Percentiles rank a stretch among this genome's conserved stretches.
Conservation (phyloP, 495 filamentous ascomycete species). For the Jackrogersella minutella region DNA sequence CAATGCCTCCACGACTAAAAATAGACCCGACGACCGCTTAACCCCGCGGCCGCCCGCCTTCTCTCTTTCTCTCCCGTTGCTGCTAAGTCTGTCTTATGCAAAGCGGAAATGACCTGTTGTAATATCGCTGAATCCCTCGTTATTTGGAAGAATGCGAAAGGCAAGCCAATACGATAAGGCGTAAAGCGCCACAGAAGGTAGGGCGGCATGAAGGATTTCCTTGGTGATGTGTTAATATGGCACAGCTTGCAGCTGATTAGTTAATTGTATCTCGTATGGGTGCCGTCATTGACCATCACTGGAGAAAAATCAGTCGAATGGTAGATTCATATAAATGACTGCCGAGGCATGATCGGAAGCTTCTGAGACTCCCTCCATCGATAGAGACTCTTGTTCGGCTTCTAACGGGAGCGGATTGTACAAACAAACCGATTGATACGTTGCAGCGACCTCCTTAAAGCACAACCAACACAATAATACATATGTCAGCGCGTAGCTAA, state of each 20-base stretch:
- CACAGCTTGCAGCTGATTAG: conserved; percentile 24
- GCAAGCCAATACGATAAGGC: conserved; percentile 30
- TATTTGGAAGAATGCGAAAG: conserved; percentile 38
- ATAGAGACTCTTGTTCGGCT: no score
- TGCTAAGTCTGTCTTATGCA: conserved; percentile 29
- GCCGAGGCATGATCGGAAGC: conserved; percentile 27
- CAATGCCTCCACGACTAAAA: conserved; percentile 35
- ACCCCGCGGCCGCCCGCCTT: conserved; percentile 30
- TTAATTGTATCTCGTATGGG: conserved; percentile 6
- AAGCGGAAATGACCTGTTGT: conserved; percentile 27
- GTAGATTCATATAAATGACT: conserved; percentile 21
- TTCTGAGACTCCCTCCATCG: neutral
- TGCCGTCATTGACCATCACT: neutral
- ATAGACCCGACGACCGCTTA: conserved; percentile 30
- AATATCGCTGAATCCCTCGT: conserved; percentile 37
- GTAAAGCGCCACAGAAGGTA: conserved; percentile 35
- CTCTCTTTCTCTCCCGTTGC: neutral
- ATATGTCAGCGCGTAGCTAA: conserved; percentile 27
- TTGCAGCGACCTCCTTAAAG: conserved; percentile 32
- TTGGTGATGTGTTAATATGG: conserved; percentile 29
- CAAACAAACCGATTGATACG: conserved; percentile 32
- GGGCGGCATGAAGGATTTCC: conserved; percentile 35
- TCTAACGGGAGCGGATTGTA: conserved; percentile 5
- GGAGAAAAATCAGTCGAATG: no score
- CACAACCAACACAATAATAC: conserved; percentile 13